Evolutionary conservation across 2,329 filamentous ascomycete genomes (phyloP).

Genomic region (Blastomyces emzantsi): DNA sequence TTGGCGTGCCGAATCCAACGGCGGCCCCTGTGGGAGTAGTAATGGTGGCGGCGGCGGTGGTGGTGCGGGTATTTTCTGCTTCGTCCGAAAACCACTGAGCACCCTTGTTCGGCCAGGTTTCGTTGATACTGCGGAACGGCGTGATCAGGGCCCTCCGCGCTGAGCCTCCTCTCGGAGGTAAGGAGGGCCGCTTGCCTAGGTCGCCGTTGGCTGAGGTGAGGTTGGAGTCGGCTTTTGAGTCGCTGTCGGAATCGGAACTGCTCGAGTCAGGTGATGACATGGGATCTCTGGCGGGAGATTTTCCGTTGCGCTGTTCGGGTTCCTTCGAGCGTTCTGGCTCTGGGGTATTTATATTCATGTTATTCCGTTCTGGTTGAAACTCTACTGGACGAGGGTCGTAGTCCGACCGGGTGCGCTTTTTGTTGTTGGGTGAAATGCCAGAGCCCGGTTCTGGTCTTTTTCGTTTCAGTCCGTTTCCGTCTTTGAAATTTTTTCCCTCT

Average conservation of each 20-base stretch:
- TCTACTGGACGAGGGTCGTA: not conserved
- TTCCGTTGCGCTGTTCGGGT: not conserved
- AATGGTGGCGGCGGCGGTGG: no score
- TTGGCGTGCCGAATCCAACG: not conserved
- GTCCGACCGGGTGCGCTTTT: not conserved
- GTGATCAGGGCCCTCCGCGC: not conserved
- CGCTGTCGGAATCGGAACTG: conserved; percentile 15
- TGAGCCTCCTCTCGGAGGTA: not conserved
- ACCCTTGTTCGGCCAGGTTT: not conserved
- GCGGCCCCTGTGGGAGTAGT: not conserved
- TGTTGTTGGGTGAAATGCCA: not conserved
- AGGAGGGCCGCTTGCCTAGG: not conserved
- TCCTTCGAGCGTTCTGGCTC: not conserved
- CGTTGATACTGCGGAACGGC: not conserved
- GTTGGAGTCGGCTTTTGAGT: conserved; percentile 15
- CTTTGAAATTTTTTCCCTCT: not conserved
- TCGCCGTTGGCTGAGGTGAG: not conserved
- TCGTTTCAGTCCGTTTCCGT: not conserved
- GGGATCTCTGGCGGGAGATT: not conserved
- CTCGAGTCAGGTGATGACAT: not conserved
- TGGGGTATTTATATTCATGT: not conserved
- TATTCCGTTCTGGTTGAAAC: not conserved
- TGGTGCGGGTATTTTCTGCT: not conserved
- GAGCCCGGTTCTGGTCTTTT: not conserved
- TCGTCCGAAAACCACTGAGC: not conserved